Evolutionary conservation across 2,329 filamentous ascomycete species (phyloP).

Genomic region (Mycosphaerella sp.): DNA sequence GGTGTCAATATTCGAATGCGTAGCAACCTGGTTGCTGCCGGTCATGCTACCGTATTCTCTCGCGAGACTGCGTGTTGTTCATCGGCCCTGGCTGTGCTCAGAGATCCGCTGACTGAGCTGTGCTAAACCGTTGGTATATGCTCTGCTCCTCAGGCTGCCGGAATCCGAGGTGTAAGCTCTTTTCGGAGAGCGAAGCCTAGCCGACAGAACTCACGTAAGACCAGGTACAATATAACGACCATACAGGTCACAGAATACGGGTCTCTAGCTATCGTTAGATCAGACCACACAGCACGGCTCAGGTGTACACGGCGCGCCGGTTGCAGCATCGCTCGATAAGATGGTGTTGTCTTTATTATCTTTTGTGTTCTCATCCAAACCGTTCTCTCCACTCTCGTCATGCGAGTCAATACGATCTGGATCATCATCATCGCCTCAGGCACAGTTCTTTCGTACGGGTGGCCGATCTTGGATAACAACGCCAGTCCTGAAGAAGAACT

Average conservation of each 20-base stretch:
- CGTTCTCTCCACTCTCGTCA: background rate
- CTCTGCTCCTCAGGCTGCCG: background rate
- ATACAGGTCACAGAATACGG: background rate
- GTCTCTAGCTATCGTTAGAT: background rate
- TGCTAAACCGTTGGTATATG: background rate
- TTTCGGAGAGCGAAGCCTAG: conserved; percentile 8
- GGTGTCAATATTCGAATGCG: background rate
- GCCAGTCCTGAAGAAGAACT: conserved; percentile 3
- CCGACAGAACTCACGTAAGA: background rate
- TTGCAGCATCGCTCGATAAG: background rate
- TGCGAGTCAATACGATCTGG: background rate
- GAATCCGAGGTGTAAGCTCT: background rate
- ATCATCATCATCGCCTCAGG: background rate
- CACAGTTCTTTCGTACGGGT: background rate
- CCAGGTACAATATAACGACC: background rate
- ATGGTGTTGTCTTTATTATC: conserved; percentile 5
- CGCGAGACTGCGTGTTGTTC: background rate
- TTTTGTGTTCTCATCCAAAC: background rate
- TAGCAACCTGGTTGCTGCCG: background rate
- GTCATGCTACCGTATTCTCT: conserved; percentile 3
- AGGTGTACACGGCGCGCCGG: background rate
- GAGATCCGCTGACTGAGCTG: background rate
- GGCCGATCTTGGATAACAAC: conserved; percentile 2
- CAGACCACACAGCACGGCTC: conserved; percentile 1
- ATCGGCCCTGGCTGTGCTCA: background rate